phyloP scores from a whole-genome alignment of 371 early-diverging fungal species.

The Apophysomyces ossiformis region DNA sequence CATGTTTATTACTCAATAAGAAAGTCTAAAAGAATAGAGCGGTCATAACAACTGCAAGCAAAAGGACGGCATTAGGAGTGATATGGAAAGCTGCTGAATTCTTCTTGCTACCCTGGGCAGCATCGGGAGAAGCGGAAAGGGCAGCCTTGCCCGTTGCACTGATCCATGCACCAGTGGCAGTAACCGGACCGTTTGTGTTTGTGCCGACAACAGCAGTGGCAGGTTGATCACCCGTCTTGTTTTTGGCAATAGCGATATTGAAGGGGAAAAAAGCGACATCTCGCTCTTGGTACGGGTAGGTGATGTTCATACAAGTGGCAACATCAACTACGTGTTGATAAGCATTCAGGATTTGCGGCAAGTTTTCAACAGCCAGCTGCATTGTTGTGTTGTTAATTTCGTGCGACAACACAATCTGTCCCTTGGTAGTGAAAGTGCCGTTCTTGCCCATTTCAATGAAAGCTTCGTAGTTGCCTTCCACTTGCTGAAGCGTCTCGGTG shows the following conservation, averaged over 20 bases:
- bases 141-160: not conserved
- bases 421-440: slow-evolving; percentile 44
- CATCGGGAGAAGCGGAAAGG: not conserved
- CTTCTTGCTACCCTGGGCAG: not conserved
- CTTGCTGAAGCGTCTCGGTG: slow-evolving; percentile 34
- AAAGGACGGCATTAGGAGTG: not conserved
- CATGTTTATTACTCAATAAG: slow-evolving; percentile 1
- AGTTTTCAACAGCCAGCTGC: slow-evolving; percentile 47
- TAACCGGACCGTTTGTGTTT: slow-evolving; percentile 15
- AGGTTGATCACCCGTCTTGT: slow-evolving; percentile 11
- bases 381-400: slow-evolving; percentile 61
- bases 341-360: slow-evolving; percentile 49
- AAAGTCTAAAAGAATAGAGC: not conserved
- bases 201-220: slow-evolving; percentile 12
- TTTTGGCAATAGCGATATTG: slow-evolving; percentile 15
- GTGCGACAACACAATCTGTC: slow-evolving; percentile 58
- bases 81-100: slow-evolving; percentile 1
- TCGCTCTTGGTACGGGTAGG: slow-evolving; percentile 55
- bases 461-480: slow-evolving; percentile 44
- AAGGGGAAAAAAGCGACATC: slow-evolving; percentile 35
- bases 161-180: slow-evolving; percentile 15
- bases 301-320: slow-evolving; percentile 60
- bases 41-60: not conserved
- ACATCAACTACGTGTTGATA: slow-evolving; percentile 56
- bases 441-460: slow-evolving; percentile 51